Percentiles rank a stretch among this genome's conserved stretches.
phyloP scores from a whole-genome alignment of 768 basidiomycete species.

The Phlebiopsis flavidoalba region DNA sequence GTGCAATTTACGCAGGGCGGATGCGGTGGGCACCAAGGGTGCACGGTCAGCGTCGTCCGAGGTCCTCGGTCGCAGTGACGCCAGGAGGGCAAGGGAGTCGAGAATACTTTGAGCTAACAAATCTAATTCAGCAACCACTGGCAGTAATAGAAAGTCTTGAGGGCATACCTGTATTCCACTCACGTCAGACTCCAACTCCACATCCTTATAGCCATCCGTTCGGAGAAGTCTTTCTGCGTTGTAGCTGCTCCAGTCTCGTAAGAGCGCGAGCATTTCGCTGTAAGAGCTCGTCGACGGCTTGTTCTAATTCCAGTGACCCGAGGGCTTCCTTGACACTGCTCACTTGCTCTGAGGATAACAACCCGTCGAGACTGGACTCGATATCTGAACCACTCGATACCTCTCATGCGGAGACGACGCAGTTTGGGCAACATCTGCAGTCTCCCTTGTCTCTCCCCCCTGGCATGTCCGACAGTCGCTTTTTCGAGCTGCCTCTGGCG shows the following conservation, averaged over 20 bases:
- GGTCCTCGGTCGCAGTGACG: slow-evolving; percentile 66
- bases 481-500: not conserved
- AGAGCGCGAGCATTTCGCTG: slow-evolving; percentile 62
- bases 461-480: not conserved
- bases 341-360: slow-evolving; percentile 54
- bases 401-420: slow-evolving; percentile 5
- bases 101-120: slow-evolving; percentile 66
- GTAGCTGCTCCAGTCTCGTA: slow-evolving; percentile 58
- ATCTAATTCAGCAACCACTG: not conserved
- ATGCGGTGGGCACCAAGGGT: slow-evolving; percentile 57
- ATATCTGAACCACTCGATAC: slow-evolving; percentile 24
- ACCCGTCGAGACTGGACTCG: slow-evolving; percentile 41
- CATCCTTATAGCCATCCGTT: slow-evolving; percentile 36
- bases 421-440: slow-evolving; percentile 9
- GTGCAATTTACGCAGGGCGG: slow-evolving; percentile 66
- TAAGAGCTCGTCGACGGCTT: slow-evolving; percentile 63
- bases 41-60: slow-evolving; percentile 33
- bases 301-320: slow-evolving; percentile 59
- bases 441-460: slow-evolving; percentile 9
- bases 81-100: slow-evolving; percentile 61
- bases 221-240: slow-evolving; percentile 48
- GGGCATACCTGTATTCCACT: slow-evolving; percentile 69
- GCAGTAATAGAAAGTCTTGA: not conserved
- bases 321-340: slow-evolving; percentile 55
- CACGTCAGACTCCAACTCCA: slow-evolving; percentile 70